Evolutionary conservation across 768 basidiomycete species (phyloP).

Genomic region (Suillus americanus): DNA sequence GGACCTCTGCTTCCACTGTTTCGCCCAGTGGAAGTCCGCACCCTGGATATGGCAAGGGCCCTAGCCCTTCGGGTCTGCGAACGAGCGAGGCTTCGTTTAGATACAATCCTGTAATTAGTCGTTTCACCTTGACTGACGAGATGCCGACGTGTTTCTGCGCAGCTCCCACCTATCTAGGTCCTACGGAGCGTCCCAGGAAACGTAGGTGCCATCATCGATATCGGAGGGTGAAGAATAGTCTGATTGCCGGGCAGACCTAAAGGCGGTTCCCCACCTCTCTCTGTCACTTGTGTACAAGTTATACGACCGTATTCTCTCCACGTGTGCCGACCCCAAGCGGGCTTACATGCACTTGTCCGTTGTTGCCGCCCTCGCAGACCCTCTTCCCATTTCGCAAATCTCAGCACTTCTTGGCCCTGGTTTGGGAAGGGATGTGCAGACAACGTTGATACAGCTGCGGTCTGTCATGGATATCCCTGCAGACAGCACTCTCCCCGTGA

Average conservation of each 20-base stretch:
- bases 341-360: background rate
- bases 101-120: too few species aligned
- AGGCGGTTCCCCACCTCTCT: slow-evolving; percentile 33
- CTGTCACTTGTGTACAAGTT: slow-evolving; percentile 44
- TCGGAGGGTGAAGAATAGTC: slow-evolving; percentile 24
- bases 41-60: too few species aligned
- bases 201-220: slow-evolving; percentile 19
- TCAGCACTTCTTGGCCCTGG: background rate
- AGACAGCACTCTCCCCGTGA: background rate
- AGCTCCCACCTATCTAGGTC: too few species aligned
- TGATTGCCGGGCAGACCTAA: slow-evolving; percentile 13
- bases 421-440: background rate
- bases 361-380: background rate
- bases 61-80: too few species aligned
- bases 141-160: too few species aligned
- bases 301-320: background rate
- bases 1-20: too few species aligned
- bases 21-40: too few species aligned
- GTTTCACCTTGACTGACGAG: too few species aligned
- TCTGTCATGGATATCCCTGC: background rate
- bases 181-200: slow-evolving; percentile 12
- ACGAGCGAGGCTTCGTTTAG: too few species aligned
- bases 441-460: too few species aligned
- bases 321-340: too few species aligned
- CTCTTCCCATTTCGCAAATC: background rate